Evolutionary conservation across 371 early-diverging fungal genomes (phyloP).

Genomic region (Rhizomucor miehei): DNA sequence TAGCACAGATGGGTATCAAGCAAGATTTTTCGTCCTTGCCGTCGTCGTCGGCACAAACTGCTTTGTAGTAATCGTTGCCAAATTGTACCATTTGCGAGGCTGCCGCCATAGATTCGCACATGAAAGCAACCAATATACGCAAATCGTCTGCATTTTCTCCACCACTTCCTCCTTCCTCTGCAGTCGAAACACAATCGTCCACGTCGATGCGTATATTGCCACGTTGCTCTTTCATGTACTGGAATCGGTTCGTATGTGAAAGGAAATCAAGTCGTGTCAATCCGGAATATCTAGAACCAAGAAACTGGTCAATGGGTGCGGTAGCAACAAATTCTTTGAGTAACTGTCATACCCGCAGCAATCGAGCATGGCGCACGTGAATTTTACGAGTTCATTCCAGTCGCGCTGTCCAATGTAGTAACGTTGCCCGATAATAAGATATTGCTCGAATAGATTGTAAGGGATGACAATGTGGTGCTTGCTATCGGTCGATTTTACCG

Average conservation of each 20-base stretch:
- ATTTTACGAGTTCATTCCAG: conserved; percentile 32
- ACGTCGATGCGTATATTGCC: conserved; percentile 26
- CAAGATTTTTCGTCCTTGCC: conserved; percentile 33
- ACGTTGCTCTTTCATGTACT: conserved; percentile 36
- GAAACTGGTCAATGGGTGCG: too few relatives aligned
- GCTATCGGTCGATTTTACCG: conserved; percentile 40
- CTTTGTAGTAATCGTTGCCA: conserved; percentile 38
- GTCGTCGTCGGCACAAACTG: conserved; percentile 34
- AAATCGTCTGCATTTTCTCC: conserved; percentile 10
- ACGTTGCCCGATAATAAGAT: conserved; percentile 36
- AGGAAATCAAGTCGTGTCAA: conserved; percentile 25
- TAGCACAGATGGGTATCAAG: conserved; percentile 42
- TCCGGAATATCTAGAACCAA: conserved; percentile 22
- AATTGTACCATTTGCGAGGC: conserved; percentile 38
- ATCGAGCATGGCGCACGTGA: conserved; percentile 39
- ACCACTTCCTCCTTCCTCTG: not conserved
- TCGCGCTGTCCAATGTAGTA: conserved; percentile 38
- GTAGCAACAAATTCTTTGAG: not conserved
- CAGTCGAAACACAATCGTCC: conserved; percentile 7
- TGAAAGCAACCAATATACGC: conserved; percentile 22
- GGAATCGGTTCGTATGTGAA: conserved; percentile 32
- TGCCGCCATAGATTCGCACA: conserved; percentile 45
- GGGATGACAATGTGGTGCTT: conserved; percentile 39
- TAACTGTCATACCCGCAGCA: conserved; percentile 29
- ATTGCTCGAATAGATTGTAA: conserved; percentile 40